These are phyloP conservation scores for Lecanicillium sp. DNA, from an alignment of 2,329 filamentous ascomycete species.

Conservation along the genomic window DNA sequence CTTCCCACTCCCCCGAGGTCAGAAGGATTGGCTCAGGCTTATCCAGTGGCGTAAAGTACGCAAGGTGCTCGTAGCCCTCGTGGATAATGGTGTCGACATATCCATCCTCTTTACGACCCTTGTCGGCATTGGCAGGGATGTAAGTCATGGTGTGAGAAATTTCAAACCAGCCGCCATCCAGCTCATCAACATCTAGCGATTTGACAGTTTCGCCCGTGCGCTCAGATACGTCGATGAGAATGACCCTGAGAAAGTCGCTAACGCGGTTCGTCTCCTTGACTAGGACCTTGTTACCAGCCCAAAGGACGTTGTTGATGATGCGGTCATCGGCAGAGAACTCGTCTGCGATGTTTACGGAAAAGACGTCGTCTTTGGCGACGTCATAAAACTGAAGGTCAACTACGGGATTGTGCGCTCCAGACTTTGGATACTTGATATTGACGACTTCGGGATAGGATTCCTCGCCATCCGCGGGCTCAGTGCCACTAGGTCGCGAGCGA, in stretches of 20 bases:
- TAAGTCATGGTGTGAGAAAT: conserved; percentile 79
- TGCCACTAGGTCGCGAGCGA: conserved; percentile 74
- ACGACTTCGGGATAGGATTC: conserved; percentile 86
- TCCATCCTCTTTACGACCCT: conserved; percentile 72
- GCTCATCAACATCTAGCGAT: conserved; percentile 65
- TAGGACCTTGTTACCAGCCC: conserved; percentile 78
- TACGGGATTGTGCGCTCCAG: conserved; percentile 84
- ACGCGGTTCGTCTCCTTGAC: conserved; percentile 92
- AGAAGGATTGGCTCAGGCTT: conserved; percentile 75
- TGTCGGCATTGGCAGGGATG: conserved; percentile 72
- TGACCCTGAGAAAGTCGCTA: conserved; percentile 81
- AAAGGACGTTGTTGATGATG: conserved; percentile 87
- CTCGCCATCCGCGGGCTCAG: conserved; percentile 54
- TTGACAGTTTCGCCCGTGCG: conserved; percentile 73
- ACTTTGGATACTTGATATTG: conserved; percentile 95
- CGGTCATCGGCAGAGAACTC: conserved; percentile 76
- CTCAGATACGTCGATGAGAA: conserved; percentile 69
- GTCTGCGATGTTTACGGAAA: conserved; percentile 67
- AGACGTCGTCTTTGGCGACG: conserved; percentile 65
- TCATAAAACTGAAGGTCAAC: conserved; percentile 89
- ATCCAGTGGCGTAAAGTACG: conserved; percentile 85
- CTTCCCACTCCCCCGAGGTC: conserved; percentile 87
- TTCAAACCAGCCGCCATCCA: conserved; percentile 98
- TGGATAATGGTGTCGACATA: conserved; percentile 89
- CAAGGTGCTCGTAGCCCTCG: conserved; percentile 81